A percentile compares a stretch with the other conserved stretches of the same genome.
These are phyloP conservation scores for Protea cynaroides DNA, from an alignment of 164 flowering plant genomes.

Conservation along the genomic window DNA sequence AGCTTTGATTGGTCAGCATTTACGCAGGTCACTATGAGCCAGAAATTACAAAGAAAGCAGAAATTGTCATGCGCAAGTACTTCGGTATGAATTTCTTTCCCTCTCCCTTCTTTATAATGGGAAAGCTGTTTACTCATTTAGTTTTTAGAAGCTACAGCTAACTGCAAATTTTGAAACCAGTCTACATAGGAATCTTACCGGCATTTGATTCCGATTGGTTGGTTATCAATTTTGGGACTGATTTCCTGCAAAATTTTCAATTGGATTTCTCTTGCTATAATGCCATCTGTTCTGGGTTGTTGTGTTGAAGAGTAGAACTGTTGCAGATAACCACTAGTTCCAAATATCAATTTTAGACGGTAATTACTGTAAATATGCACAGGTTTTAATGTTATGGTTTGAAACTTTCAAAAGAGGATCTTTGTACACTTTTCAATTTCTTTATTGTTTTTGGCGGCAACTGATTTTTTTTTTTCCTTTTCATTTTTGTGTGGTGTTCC, in stretches of 20 bases:
- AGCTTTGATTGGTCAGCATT: conserved; percentile 7
- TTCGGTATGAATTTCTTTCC: conserved; percentile 4
- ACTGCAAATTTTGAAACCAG: too few relatives aligned
- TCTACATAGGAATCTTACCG: neutral
- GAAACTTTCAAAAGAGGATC: conserved; percentile 8
- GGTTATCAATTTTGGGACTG: neutral
- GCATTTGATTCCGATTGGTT: too few relatives aligned
- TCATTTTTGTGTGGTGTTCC: too few relatives aligned
- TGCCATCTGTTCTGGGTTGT: neutral
- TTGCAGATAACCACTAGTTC: neutral
- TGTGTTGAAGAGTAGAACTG: neutral
- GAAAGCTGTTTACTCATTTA: too few relatives aligned
- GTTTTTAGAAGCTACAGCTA: too few relatives aligned
- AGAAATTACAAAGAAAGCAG: neutral
- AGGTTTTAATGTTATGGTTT: conserved; percentile 6
- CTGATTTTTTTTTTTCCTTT: conserved; percentile 17
- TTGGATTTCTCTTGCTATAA: neutral
- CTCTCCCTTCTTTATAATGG: too few relatives aligned
- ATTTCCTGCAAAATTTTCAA: neutral
- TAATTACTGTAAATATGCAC: neutral
- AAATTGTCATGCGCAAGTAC: neutral
- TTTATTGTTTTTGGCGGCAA: conserved; percentile 17
- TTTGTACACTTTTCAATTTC: neutral
- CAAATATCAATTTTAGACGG: neutral
- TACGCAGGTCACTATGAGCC: conserved; percentile 2